A percentile compares a stretch with the other conserved stretches of the same genome.
phyloP scores from a whole-genome alignment of 495 filamentous ascomycete genomes.

The Neurospora sp. region DNA sequence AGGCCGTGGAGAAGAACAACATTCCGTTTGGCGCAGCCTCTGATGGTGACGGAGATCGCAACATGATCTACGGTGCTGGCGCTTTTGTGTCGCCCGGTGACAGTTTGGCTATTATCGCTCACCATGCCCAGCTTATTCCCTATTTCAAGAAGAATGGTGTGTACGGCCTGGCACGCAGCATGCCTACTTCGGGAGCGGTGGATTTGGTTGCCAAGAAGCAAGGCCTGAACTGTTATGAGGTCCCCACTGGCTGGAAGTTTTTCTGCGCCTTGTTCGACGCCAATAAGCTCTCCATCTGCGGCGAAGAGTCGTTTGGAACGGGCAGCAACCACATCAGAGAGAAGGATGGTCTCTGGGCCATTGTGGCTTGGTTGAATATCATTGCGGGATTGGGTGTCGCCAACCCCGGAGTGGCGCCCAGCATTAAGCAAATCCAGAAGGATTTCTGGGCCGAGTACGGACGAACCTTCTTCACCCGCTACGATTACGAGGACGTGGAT shows the following conservation, averaged over 20 bases:
- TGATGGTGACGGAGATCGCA: conserved; percentile 95
- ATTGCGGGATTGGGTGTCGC: conserved; percentile 88
- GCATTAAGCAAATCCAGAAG: conserved; percentile 88
- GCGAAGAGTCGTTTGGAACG: conserved; percentile 95
- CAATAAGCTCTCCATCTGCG: conserved; percentile 96
- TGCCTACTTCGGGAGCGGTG: conserved; percentile 93
- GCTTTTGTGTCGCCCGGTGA: conserved; percentile 95
- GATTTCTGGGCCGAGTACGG: conserved; percentile 97
- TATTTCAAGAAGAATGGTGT: conserved; percentile 97
- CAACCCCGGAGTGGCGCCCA: conserved; percentile 62
- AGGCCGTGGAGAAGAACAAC: conserved; percentile 78
- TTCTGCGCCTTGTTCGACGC: conserved; percentile 98
- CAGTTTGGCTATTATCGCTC: conserved; percentile 93
- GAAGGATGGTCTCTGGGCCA: conserved; percentile 96
- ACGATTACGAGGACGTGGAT: conserved; percentile 94
- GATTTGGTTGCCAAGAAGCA: conserved; percentile 92
- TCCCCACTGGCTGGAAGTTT: conserved; percentile 99
- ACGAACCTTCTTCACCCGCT: conserved; percentile 97
- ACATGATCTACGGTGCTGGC: conserved; percentile 99
- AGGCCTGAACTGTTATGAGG: conserved; percentile 87
- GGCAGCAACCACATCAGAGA: conserved; percentile 99
- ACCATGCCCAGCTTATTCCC: conserved; percentile 88
- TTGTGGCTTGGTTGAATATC: conserved; percentile 97
- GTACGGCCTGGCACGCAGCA: conserved; percentile 86
- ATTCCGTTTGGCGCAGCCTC: conserved; percentile 95